Evolutionary conservation across 1,139 yeast genomes (phyloP).

Genomic region (Nakaseomyces delphensis): DNA sequence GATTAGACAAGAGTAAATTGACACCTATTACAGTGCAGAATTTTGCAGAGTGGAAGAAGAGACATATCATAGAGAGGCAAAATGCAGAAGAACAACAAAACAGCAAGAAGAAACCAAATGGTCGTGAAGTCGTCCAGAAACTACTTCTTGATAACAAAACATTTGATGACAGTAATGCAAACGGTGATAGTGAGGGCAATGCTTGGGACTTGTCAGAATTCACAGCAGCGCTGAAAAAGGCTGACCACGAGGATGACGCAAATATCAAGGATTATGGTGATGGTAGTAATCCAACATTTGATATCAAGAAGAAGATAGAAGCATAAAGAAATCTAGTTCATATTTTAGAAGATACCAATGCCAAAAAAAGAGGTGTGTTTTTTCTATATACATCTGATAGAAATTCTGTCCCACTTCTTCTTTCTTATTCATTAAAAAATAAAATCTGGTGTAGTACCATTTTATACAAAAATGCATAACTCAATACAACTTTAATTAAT

Average conservation of each 20-base stretch:
- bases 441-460: too few relatives aligned
- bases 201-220: slow-evolving; percentile 63
- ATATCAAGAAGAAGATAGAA: slow-evolving; percentile 15
- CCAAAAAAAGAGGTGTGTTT: too few relatives aligned
- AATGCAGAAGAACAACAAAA: slow-evolving; percentile 51
- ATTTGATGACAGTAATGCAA: slow-evolving; percentile 35
- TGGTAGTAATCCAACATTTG: slow-evolving; percentile 34
- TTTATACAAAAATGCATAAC: too few relatives aligned
- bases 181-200: slow-evolving; percentile 39
- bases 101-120: slow-evolving; percentile 47
- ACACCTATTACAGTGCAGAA: slow-evolving; percentile 83
- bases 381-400: too few relatives aligned
- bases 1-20: slow-evolving; percentile 63
- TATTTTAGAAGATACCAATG: too few relatives aligned
- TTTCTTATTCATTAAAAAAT: too few relatives aligned
- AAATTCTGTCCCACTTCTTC: too few relatives aligned
- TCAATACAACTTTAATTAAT: too few relatives aligned
- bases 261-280: slow-evolving; percentile 37
- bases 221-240: slow-evolving; percentile 26
- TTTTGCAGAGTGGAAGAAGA: slow-evolving; percentile 78
- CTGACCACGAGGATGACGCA: slow-evolving; percentile 21
- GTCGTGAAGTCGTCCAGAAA: slow-evolving; percentile 73
- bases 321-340: too few relatives aligned
- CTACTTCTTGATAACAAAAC: slow-evolving; percentile 55
- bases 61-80: slow-evolving; percentile 52